Evolutionary conservation across 2,329 filamentous ascomycete species (phyloP).

Genomic region (Fonsecaea nubica): DNA sequence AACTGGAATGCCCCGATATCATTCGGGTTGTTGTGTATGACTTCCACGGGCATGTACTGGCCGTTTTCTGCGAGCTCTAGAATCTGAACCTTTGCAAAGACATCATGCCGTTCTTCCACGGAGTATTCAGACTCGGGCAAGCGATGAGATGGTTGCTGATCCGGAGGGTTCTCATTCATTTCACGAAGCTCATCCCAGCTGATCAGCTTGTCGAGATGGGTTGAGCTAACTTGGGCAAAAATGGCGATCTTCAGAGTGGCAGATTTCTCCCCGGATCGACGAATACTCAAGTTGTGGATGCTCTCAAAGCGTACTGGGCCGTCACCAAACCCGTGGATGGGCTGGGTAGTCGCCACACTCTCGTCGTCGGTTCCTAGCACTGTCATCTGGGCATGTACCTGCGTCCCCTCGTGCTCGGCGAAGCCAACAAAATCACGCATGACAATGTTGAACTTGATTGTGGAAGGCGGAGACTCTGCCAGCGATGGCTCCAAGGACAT

Average conservation of each 20-base stretch:
- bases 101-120: slow-evolving; percentile 89
- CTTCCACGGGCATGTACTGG: slow-evolving; percentile 89
- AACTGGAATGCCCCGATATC: slow-evolving; percentile 93
- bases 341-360: slow-evolving; percentile 90
- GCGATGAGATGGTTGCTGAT: slow-evolving; percentile 65
- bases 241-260: slow-evolving; percentile 84
- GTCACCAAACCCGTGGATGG: slow-evolving; percentile 93
- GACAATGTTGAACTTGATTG: slow-evolving; percentile 96
- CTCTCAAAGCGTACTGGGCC: slow-evolving; percentile 92
- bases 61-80: slow-evolving; percentile 91
- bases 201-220: slow-evolving; percentile 95
- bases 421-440: slow-evolving; percentile 97
- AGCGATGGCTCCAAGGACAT: slow-evolving; percentile 92
- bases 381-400: slow-evolving; percentile 96
- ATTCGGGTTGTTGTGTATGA: slow-evolving; percentile 80
- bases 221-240: slow-evolving; percentile 86
- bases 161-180: slow-evolving; percentile 58
- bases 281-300: slow-evolving; percentile 96
- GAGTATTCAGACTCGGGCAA: slow-evolving; percentile 93
- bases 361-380: slow-evolving; percentile 88
- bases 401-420: slow-evolving; percentile 90
- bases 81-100: slow-evolving; percentile 86
- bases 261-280: slow-evolving; percentile 75
- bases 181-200: slow-evolving; percentile 99
- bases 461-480: slow-evolving; percentile 87